These are phyloP conservation scores for Neurospora sp. DNA, from an alignment of 2,329 filamentous ascomycete species.

Conservation along the genomic window DNA sequence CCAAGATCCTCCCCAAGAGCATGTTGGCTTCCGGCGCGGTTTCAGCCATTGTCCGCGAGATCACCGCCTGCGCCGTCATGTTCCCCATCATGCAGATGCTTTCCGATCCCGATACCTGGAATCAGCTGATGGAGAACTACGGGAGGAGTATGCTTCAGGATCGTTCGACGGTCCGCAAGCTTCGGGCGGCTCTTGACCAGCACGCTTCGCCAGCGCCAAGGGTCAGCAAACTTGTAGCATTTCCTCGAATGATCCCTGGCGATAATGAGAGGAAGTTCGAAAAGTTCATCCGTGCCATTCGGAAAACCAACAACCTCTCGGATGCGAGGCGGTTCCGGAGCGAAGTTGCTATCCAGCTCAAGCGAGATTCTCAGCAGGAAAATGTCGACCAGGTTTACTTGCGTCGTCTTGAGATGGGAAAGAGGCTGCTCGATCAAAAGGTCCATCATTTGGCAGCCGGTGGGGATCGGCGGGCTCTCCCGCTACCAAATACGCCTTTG, in stretches of 20 bases:
- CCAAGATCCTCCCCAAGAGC: constrained; percentile 59
- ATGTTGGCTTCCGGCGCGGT: constrained; percentile 75
- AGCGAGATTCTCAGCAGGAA: constrained; percentile 69
- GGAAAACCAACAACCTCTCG: constrained; percentile 81
- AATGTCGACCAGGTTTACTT: constrained; percentile 79
- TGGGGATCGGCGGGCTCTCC: constrained; percentile 37
- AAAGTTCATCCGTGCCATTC: constrained; percentile 80
- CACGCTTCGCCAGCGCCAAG: constrained; percentile 78
- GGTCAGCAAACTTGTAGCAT: constrained; percentile 52
- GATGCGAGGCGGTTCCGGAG: constrained; percentile 88
- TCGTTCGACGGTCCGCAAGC: constrained; percentile 83
- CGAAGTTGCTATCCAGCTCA: constrained; percentile 84
- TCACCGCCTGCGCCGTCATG: constrained; percentile 87
- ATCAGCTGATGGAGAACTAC: constrained; percentile 86
- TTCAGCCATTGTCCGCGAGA: constrained; percentile 71
- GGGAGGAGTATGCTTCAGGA: constrained; percentile 85
- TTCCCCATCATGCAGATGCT: constrained; percentile 71
- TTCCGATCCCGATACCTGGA: constrained; percentile 93
- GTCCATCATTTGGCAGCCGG: constrained; percentile 71
- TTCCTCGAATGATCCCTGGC: constrained; percentile 69
- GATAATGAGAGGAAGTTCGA: constrained; percentile 93
- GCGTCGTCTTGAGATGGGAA: constrained; percentile 82
- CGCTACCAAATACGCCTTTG: constrained; percentile 13
- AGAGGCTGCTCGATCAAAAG: constrained; percentile 79
- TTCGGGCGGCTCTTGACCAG: constrained; percentile 85